Evolutionary conservation across 495 filamentous ascomycete species (phyloP), one percentile per base, ranked within the genome.

Genomic region (Trichocladium uniseriatum): DNA sequence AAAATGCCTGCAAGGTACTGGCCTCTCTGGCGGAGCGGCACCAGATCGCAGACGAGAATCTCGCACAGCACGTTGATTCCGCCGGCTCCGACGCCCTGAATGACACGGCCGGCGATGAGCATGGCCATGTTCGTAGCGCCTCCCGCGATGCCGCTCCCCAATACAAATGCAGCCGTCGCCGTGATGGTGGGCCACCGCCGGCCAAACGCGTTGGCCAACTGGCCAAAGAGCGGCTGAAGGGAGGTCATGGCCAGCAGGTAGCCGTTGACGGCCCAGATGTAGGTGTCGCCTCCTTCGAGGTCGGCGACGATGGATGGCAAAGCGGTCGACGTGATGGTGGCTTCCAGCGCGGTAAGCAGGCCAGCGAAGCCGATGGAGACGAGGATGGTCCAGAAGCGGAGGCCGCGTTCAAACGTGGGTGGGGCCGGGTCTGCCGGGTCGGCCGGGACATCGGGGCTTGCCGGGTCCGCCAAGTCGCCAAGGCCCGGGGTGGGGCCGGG

Each of bases 11-110:
- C 65, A 47, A 62, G 51, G 34, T 66, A 81, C 77, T 45, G 78
- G 70, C 54, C 82, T 52, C 87, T 79, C 78, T 69, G 61, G 32
- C 67, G 66, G 58, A 86, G 73, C 47, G 80, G 80, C 60, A 89
- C 86, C 44, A 89, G 53, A 71, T 95, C 89, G 13, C 79, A 78
- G 41, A 56, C 80, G 38, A 66, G 55, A 38, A 92, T 87, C 57
- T 94, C 87, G 24, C 80, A 79, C 45, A 92, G 62, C 15, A 84
- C 78, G 21, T 86, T 71, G 38, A 90, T 73, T 1, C 89, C 89
- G 46, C 84, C 85, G 41, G 81, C 83, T 14, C 87, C 89, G 20
- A 83, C 64, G 43, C 89, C 89, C 60, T 94, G 87, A 31, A 95
- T 69, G 0, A 80, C 78, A 55, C 89, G 70, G 24, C 84, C 87